Evolutionary conservation across 441 rosid genomes (phyloP), one percentile per base, ranked within the genome.

Genomic region (Croton laevigatus): DNA sequence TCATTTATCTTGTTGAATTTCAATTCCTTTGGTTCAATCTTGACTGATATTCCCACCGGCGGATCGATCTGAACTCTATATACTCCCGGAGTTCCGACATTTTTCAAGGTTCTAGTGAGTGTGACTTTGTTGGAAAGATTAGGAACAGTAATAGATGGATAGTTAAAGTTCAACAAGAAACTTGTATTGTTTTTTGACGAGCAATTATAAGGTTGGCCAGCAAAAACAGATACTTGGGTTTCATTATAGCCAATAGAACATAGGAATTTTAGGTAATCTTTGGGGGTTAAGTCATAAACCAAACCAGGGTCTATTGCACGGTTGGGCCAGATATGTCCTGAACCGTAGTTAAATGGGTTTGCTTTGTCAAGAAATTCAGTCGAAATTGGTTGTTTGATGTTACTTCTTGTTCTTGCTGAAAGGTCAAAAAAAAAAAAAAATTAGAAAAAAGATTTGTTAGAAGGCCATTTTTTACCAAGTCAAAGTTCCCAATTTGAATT

Each of bases 141-240:
- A 2, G 84, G 82, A 38, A 87, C 73, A 6, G 86, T 66, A 49
- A 87, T 81, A 8, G 89, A 82, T 2, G 91, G 87, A 62, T 83
- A 78, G 68, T 85, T 85, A 45, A 87, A 54, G 75, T 82, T 72
- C 1, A 27, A 9, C 6, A 80, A 40, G 44, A 40, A 22, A 3
- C 48, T 73, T 52, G 32, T 69, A 58, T 10, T 8, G 46, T 48
- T 44, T 59, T 34, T 42, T 54, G 62, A 45, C 16, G 77, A 71
- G 74, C 86, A 85, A 16, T 8, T 44, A 77, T 66, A 64, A 3
- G 80, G 48, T 22, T 57, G 17, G 1, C 75, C 51, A 2, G 69
- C 32, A 70, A 80, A 71, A 2, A 36, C 10, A 37, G 63, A 61
- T 11, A 80, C 3, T 17, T 62, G 32, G 14, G 72, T 66, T 16